Evolutionary conservation across 768 basidiomycete genomes (phyloP).

Genomic region (Naganishia friedmannii): DNA sequence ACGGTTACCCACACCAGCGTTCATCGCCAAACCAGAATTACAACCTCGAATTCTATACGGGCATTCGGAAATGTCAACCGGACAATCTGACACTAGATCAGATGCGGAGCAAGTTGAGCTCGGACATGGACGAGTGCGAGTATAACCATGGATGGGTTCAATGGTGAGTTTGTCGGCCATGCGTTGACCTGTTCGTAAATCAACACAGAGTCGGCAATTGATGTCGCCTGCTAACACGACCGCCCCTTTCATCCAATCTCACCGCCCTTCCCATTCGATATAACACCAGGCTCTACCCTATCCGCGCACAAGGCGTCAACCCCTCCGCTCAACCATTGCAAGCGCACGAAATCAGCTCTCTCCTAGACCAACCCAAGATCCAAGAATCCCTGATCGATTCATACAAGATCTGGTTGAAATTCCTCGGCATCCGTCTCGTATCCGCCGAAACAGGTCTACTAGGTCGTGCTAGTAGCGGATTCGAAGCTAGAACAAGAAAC

Average conservation of each 20-base stretch:
- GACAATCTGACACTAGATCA: conserved; percentile 7
- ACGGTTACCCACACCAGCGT: conserved; percentile 23
- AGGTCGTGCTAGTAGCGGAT: neutral
- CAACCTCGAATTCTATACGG: conserved; percentile 28
- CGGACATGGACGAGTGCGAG: conserved; percentile 26
- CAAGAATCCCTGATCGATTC: conserved; percentile 37
- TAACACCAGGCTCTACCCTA: conserved; percentile 44
- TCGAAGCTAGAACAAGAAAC: conserved; percentile 34
- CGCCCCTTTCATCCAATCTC: neutral
- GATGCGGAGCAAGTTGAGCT: conserved; percentile 9
- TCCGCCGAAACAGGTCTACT: conserved; percentile 36
- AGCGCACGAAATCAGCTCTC: conserved; percentile 37
- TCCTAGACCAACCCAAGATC: conserved; percentile 35
- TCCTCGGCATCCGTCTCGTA: conserved; percentile 2
- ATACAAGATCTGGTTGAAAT: conserved; percentile 34
- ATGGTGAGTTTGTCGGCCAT: conserved; percentile 12
- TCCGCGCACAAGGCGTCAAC: conserved; percentile 47
- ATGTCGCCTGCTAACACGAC: neutral
- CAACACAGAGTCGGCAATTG: neutral
- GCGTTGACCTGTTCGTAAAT: neutral
- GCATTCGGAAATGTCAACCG: conserved; percentile 2
- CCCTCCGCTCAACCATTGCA: conserved; percentile 41
- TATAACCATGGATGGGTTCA: conserved; percentile 30
- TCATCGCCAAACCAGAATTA: neutral
- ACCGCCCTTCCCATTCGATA: neutral